Evolutionary conservation across 441 rosid genomes (phyloP).

Genomic region (Jatropha multifida): DNA sequence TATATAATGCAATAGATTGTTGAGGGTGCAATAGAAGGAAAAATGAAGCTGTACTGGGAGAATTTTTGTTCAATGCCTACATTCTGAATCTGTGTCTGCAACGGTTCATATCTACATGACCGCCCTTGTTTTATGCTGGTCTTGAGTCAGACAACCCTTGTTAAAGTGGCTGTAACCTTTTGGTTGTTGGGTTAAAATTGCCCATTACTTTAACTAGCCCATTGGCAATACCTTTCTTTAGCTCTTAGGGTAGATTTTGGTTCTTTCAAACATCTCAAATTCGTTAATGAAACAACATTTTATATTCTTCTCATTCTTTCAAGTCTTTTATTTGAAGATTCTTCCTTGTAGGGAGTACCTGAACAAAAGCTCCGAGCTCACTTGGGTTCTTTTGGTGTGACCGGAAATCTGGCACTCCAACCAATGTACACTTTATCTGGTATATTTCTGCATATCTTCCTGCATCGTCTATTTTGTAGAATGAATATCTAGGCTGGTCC

Average conservation of each 20-base stretch:
- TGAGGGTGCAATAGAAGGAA: background rate
- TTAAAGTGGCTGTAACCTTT: background rate
- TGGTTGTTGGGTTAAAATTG: background rate
- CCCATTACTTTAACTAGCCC: background rate
- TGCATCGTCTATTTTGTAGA: background rate
- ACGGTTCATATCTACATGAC: background rate
- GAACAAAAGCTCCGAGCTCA: conserved; percentile 93
- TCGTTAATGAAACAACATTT: background rate
- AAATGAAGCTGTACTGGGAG: background rate
- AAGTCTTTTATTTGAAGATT: conserved; percentile 21
- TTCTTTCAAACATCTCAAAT: background rate
- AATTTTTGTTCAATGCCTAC: background rate
- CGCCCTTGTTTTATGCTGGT: background rate
- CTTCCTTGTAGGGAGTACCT: conserved; percentile 78
- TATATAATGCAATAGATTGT: background rate
- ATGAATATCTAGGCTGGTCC: conserved; percentile 8
- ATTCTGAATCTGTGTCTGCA: background rate
- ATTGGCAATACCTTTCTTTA: background rate
- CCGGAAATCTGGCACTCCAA: conserved; percentile 98
- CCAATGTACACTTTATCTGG: conserved; percentile 99
- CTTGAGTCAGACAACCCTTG: background rate
- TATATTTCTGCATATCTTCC: conserved; percentile 25
- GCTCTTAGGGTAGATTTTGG: background rate
- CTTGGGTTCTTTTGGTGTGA: conserved; percentile 94
- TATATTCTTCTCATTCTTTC: background rate